Percentiles rank a stretch among this genome's conserved stretches.
Evolutionary conservation across 495 filamentous ascomycete genomes (phyloP).

Genomic region (Xylaria bambusicola): DNA sequence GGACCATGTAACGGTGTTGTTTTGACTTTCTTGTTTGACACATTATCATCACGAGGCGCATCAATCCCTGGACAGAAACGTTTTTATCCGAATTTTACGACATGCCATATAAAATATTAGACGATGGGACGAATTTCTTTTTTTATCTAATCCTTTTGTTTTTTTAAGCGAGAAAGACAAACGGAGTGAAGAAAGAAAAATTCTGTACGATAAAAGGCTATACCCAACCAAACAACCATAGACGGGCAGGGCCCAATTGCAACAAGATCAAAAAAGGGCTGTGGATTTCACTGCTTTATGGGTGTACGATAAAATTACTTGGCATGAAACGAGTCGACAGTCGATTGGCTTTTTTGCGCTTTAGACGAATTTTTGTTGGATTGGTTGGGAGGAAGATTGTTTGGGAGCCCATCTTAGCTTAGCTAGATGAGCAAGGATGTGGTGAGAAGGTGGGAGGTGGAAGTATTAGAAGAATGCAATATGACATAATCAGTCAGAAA

Average conservation of each 20-base stretch:
- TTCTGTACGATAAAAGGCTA: conserved; percentile 11
- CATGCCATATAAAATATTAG: conserved; percentile 15
- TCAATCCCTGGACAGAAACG: neutral
- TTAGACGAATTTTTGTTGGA: neutral
- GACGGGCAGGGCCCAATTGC: conserved; percentile 11
- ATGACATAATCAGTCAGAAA: neutral
- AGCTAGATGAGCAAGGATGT: no score
- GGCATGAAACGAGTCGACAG: no score
- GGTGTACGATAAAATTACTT: conserved; percentile 8
- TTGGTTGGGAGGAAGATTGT: no score
- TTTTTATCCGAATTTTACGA: conserved; percentile 5
- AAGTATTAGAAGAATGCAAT: neutral
- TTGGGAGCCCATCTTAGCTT: no score
- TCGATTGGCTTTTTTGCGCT: no score
- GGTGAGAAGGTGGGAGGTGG: no score
- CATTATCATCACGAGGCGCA: neutral
- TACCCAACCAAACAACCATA: conserved; percentile 14
- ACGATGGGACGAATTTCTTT: conserved; percentile 14
- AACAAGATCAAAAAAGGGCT: no score
- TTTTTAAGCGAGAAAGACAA: no score
- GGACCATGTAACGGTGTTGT: no score
- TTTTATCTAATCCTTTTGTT: no score
- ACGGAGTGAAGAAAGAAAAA: neutral
- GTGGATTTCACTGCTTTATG: neutral
- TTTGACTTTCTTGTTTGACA: neutral